Percentiles rank a stretch among this genome's conserved stretches.
Conservation (phyloP, 2,329 filamentous ascomycete species). For the Phyllosticta ampelicida region DNA sequence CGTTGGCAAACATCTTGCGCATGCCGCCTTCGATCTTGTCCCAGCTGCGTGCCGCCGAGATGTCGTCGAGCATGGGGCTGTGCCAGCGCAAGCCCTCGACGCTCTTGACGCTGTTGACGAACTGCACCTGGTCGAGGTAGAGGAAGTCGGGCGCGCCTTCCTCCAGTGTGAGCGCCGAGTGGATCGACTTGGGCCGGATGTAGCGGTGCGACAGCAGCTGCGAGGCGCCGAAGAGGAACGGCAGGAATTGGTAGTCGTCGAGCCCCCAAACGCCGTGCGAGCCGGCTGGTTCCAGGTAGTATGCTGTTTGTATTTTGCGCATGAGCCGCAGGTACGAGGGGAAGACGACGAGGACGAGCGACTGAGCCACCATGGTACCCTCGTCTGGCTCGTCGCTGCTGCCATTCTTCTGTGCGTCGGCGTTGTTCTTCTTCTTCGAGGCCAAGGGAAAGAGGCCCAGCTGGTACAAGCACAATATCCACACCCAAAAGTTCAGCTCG, state of each 20-base stretch:
- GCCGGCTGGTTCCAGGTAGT: constrained; percentile 78
- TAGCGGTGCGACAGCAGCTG: constrained; percentile 56
- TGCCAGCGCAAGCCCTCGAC: constrained; percentile 94
- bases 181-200: constrained; percentile 51
- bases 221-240: constrained; percentile 39
- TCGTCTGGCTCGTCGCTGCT: background rate
- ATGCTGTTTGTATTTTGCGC: constrained; percentile 78
- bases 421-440: background rate
- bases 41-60: constrained; percentile 83
- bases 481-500: constrained; percentile 93
- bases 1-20: constrained; percentile 91
- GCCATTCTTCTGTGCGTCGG: background rate
- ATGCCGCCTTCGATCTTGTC: constrained; percentile 87
- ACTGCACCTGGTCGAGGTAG: constrained; percentile 85
- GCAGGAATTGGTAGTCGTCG: constrained; percentile 44
- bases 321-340: constrained; percentile 73
- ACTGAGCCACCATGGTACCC: constrained; percentile 54
- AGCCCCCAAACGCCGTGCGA: constrained; percentile 44
- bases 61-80: constrained; percentile 96
- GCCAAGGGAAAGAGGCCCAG: constrained; percentile 49
- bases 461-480: constrained; percentile 88
- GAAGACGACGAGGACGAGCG: constrained; percentile 66
- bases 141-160: constrained; percentile 75
- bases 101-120: constrained; percentile 94
- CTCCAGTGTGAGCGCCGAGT: constrained; percentile 78